phyloP scores from a whole-genome alignment of 1,139 yeast genomes.

The Candida buenavistaensis region DNA sequence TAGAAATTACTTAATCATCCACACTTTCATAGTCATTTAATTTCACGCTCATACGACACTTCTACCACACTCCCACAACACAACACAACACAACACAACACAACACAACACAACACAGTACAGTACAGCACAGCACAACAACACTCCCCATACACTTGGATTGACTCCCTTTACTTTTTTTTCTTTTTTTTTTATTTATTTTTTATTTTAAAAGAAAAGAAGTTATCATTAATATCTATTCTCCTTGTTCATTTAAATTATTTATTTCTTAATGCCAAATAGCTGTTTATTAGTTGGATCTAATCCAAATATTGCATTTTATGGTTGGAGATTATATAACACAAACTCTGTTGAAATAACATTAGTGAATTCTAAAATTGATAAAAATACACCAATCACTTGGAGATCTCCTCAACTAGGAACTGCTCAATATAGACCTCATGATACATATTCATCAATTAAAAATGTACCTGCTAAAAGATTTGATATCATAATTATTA shows the following conservation, averaged over 20 bases:
- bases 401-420: constrained; percentile 26
- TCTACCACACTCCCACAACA: too few species aligned
- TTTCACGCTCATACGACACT: too few species aligned
- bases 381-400: constrained; percentile 15
- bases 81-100: too few species aligned
- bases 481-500: constrained; percentile 38
- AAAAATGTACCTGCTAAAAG: constrained; percentile 20
- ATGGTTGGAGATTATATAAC: constrained; percentile 49
- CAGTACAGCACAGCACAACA: too few species aligned
- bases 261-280: constrained; percentile 4
- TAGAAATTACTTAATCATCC: too few species aligned
- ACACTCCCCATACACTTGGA: too few species aligned
- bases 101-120: too few species aligned
- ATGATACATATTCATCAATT: constrained; percentile 18
- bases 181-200: neutral
- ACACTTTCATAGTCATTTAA: too few species aligned
- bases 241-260: too few species aligned
- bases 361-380: constrained; percentile 27
- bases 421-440: constrained; percentile 21
- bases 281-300: constrained; percentile 34
- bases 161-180: too few species aligned
- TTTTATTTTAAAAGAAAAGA: neutral
- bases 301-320: constrained; percentile 51
- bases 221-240: too few species aligned
- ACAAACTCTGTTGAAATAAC: constrained; percentile 38